These are phyloP conservation scores for Naganishia vishniacii DNA, from an alignment of 768 basidiomycete species.

Conservation along the genomic window DNA sequence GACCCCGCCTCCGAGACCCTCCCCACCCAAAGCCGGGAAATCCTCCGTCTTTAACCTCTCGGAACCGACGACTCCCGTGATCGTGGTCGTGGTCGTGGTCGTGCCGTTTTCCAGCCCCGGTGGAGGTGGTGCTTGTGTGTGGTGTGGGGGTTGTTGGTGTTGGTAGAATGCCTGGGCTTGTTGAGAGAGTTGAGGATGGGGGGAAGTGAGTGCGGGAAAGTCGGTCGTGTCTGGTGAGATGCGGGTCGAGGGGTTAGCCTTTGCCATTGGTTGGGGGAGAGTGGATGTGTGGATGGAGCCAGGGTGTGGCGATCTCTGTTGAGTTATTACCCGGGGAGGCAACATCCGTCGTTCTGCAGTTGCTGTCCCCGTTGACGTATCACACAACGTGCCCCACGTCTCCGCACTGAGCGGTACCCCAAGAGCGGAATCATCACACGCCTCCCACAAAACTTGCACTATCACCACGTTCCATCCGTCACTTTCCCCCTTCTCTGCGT, in stretches of 20 bases:
- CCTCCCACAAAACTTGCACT: too few relatives aligned
- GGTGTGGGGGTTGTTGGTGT: conserved; percentile 30
- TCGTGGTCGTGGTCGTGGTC: too few relatives aligned
- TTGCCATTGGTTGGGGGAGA: not conserved
- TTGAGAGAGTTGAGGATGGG: not conserved
- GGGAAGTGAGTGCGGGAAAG: conserved; percentile 42
- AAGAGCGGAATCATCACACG: too few relatives aligned
- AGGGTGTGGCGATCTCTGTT: too few relatives aligned
- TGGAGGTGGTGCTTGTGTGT: conserved; percentile 35
- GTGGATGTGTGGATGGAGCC: not conserved
- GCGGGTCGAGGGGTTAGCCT: not conserved
- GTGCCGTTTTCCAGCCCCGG: not conserved
- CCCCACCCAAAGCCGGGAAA: conserved; percentile 20
- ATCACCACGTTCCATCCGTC: too few relatives aligned
- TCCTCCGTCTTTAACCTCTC: conserved; percentile 18
- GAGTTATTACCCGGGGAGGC: too few relatives aligned
- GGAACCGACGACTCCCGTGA: not conserved
- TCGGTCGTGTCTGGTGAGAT: conserved; percentile 39
- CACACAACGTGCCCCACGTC: too few relatives aligned
- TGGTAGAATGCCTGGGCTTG: conserved; percentile 25
- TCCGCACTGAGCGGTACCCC: too few relatives aligned
- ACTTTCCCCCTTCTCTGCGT: too few relatives aligned
- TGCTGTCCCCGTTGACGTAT: too few relatives aligned
- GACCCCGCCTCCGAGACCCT: not conserved
- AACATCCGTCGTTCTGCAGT: too few relatives aligned